Evolutionary conservation across 352 stramenopile genomes (phyloP), one percentile per base, ranked within the genome.

Genomic region (Phytopythium aichiense): DNA sequence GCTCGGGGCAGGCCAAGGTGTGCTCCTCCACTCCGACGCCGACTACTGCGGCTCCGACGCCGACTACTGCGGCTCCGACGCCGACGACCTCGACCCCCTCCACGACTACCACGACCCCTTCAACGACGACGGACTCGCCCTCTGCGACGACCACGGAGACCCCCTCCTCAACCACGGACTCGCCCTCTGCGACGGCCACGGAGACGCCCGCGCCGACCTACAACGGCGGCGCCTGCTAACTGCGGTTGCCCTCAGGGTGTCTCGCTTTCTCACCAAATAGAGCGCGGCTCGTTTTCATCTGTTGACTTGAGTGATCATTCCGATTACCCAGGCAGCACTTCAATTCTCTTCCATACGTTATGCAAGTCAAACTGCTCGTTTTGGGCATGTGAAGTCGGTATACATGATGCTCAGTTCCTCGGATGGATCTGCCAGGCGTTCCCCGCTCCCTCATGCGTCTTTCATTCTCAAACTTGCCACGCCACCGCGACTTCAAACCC

Each of bases 1-100:
- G 76, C 63, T 77, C 72, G 1, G 74, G 74, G 0, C 75, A 84
- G 38, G 52, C 46, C 0, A 71, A 71, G 50, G 70, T 73, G 16
- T 80, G 72, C 30, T 61, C 69, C 3, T 65, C 67, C 20, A 66
- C 62, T 2, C 64, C 66, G 12, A 51, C 60, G 11, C 43, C 60
- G 4, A 64, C 68, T 15, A 64, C 60, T 4, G 31, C 60, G 2
- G 46, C 66, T 0, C 58, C 66, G 2, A 22, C 60, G n/a, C 58
- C 60, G 1, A 57, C 68, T 0, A 59, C 61, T 2, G 15, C 64
- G 1, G 38, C 63, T 15, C 54, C 64, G 4, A 22, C 61, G 13
- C 25, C 57, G n/a, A 49, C 66, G 4, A 65, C 52, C 5, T 18
- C 51, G 22, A 45, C 56, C 2, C 35, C 61, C 6, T 51, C 48